These are phyloP conservation scores for Sugiyamaella japonica DNA, from an alignment of 1,139 yeast genomes.

Conservation along the genomic window DNA sequence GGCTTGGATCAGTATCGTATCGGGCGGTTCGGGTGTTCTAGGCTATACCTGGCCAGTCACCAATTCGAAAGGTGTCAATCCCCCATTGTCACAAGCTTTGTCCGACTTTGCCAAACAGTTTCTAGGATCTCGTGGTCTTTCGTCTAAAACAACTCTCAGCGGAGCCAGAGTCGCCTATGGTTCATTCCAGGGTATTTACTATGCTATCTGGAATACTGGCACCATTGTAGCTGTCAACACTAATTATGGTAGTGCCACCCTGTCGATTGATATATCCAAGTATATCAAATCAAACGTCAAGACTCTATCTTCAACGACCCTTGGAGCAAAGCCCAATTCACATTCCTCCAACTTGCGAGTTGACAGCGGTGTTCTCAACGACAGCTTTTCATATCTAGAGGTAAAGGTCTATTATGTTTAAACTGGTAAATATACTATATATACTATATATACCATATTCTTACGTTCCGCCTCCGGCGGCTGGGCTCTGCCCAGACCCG, in stretches of 20 bases:
- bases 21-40: slow-evolving; percentile 22
- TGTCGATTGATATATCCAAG: slow-evolving; percentile 2
- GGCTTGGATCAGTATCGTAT: slow-evolving; percentile 22
- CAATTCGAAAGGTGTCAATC: slow-evolving; percentile 15
- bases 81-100: slow-evolving; percentile 20
- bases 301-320: neutral
- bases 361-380: slow-evolving; percentile 9
- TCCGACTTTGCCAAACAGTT: slow-evolving; percentile 19
- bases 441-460: too few relatives aligned
- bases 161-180: slow-evolving; percentile 19
- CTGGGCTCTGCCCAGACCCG: neutral
- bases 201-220: slow-evolving; percentile 21
- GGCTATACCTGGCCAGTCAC: slow-evolving; percentile 24
- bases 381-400: slow-evolving; percentile 6
- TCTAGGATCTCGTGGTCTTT: slow-evolving; percentile 8
- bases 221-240: slow-evolving; percentile 19
- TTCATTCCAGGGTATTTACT: slow-evolving; percentile 16
- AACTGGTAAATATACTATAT: too few relatives aligned
- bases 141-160: slow-evolving; percentile 16
- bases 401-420: slow-evolving; percentile 12
- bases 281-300: slow-evolving; percentile 1
- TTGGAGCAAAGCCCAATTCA: slow-evolving; percentile 2
- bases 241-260: slow-evolving; percentile 8
- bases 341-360: neutral
- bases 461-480: neutral